Evolutionary conservation across 345 rosid species (phyloP).

Genomic region (Gossypium sturtianum): DNA sequence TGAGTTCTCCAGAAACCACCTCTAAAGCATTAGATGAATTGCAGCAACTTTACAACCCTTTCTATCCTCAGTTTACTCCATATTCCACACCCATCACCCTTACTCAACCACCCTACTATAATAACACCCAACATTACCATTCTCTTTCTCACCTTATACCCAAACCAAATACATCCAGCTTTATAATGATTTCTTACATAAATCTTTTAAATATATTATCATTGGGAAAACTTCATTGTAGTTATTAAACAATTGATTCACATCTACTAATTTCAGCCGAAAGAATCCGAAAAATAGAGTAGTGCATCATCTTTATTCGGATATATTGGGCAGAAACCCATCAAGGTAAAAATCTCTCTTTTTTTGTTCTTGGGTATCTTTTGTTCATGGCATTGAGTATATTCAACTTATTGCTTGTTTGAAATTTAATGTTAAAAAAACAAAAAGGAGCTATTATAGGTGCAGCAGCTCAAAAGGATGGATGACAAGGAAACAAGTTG

Average conservation of each 20-base stretch:
- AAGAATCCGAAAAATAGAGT: constrained; percentile 49
- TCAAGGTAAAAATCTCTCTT: constrained; percentile 38
- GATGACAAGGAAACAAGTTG: constrained; percentile 69
- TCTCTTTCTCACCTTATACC: too few species aligned
- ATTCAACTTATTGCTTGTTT: neutral
- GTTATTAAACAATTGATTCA: neutral
- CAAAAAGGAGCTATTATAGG: constrained; percentile 64
- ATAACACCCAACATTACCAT: too few species aligned
- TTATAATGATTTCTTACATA: constrained; percentile 13
- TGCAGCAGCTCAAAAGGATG: constrained; percentile 77
- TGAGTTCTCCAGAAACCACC: constrained; percentile 19
- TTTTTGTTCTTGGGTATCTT: too few species aligned
- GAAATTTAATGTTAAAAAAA: neutral
- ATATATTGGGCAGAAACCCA: constrained; percentile 74
- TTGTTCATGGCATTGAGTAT: too few species aligned
- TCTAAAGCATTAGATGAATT: constrained; percentile 33
- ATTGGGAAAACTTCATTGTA: neutral
- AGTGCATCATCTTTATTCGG: constrained; percentile 44
- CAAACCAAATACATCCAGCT: constrained; percentile 40
- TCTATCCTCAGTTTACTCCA: constrained; percentile 25
- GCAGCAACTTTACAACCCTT: constrained; percentile 40
- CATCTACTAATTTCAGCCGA: constrained; percentile 22
- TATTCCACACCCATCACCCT: constrained; percentile 29
- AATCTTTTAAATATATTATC: neutral
- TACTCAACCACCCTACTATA: neutral